phyloP scores from a whole-genome alignment of 1,284 basidiomycete genomes.

The Bondarzewia mesenterica region DNA sequence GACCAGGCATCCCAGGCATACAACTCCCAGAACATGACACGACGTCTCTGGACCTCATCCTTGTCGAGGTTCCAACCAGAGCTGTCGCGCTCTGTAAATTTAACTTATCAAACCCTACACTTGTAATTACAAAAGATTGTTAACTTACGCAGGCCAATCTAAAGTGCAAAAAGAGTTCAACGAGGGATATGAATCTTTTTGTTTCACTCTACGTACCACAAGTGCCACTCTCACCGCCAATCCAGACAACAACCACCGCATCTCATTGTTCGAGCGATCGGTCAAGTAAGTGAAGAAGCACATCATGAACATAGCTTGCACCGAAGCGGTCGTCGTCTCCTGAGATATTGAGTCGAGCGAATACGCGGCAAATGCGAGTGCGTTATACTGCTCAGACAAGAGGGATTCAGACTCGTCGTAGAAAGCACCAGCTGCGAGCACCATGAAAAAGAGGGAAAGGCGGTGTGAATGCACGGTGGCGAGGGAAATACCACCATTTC shows the following conservation, averaged over 20 bases:
- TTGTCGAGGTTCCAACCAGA: constrained; percentile 38
- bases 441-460: constrained; percentile 41
- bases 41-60: constrained; percentile 39
- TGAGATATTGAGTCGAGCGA: constrained; percentile 35
- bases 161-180: too few species aligned
- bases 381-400: constrained; percentile 32
- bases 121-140: not conserved
- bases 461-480: constrained; percentile 35
- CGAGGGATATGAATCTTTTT: not conserved
- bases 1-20: constrained; percentile 42
- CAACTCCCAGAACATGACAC: constrained; percentile 49
- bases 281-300: constrained; percentile 34
- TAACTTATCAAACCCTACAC: not conserved
- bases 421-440: constrained; percentile 35
- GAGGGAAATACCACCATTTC: constrained; percentile 21
- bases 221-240: constrained; percentile 34
- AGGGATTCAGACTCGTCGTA: constrained; percentile 26
- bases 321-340: constrained; percentile 35
- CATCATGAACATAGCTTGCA: constrained; percentile 41
- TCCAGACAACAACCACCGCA: constrained; percentile 40
- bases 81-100: constrained; percentile 40
- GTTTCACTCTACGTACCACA: constrained; percentile 27
- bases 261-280: constrained; percentile 35
- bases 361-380: constrained; percentile 37
- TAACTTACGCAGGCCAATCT: constrained; percentile 46